Base-by-base conservation (phyloP, 2,329 filamentous ascomycete genomes). In the Cercospora janseana region DNA sequence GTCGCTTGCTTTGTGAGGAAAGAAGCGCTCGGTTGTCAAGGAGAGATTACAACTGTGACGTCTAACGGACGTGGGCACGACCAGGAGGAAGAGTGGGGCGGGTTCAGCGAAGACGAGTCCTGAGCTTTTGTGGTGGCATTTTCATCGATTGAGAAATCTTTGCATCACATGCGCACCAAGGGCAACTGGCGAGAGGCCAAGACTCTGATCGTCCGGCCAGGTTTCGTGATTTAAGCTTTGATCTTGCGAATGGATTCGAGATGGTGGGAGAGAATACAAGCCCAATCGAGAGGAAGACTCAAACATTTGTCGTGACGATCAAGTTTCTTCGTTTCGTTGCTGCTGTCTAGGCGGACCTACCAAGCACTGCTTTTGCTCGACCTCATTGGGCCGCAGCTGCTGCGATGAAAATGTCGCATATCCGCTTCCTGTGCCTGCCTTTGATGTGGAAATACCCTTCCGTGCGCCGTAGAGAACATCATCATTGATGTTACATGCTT, bases 1-100 rank as follows among this genome's bases (percentile, higher is more conserved):
- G 87, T 96, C 15, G 89, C 83, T n/a, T 88, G 79, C 0, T 95
- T 98, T 69, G 79, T 88, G 3, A 76, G 87, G 46, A 80, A 86
- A 34, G 59, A 38, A 8, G 38, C n/a, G 13, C 16, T 41, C 10
- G 16, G 23, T 20, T 16, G 21, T 6, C 13, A 6, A 8, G 24
- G 18, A n/a, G n/a, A n/a, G n/a, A n/a, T n/a, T n/a, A n/a, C n/a
- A n/a, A n/a, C n/a, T n/a, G n/a, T n/a, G n/a, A n/a, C n/a, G n/a
- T 24, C 12, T 6, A 38, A 21, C 12, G 10, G 34, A 15, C 34
- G 10, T 20, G 28, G 23, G 3, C 43, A 35, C n/a, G 55, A 55
- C 5, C 62, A 66, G 1, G 66, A 65, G 1, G 71, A 72, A 1
- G 72, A 74, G 48, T 75, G 71, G 71, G 60, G 64, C 13, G 73